Conservation (phyloP, 176 grass and related monocot genomes). For the Thalia dealbata region DNA sequence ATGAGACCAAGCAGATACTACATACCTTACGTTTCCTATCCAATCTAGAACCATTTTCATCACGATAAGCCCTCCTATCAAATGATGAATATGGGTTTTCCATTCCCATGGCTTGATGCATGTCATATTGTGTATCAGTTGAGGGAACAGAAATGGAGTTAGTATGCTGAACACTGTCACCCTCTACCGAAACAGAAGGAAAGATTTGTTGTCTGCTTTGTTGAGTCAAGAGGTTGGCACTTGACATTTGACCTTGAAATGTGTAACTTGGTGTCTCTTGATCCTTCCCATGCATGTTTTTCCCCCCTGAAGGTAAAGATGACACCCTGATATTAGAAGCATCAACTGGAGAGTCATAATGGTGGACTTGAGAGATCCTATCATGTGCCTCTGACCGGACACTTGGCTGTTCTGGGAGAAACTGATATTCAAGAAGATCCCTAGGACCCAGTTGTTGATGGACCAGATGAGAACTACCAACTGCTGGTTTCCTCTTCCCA, state of each 20-base stretch:
- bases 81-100: slow-evolving; percentile 41
- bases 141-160: slow-evolving; percentile 32
- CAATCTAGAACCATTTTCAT: slow-evolving; percentile 11
- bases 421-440: slow-evolving; percentile 70
- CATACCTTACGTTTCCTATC: slow-evolving; percentile 88
- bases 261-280: slow-evolving; percentile 39
- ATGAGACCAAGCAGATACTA: neutral
- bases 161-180: slow-evolving; percentile 36
- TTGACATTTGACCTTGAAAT: slow-evolving; percentile 51
- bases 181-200: slow-evolving; percentile 34
- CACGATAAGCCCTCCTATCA: slow-evolving; percentile 20
- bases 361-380: slow-evolving; percentile 33
- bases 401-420: slow-evolving; percentile 72
- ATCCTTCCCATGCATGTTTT: slow-evolving; percentile 45
- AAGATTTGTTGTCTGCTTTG: slow-evolving; percentile 33
- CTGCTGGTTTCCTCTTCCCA: slow-evolving; percentile 45
- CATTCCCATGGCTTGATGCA: slow-evolving; percentile 34
- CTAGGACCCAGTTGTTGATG: slow-evolving; percentile 39
- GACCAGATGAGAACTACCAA: slow-evolving; percentile 35
- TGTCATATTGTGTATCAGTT: slow-evolving; percentile 37
- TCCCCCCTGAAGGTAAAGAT: slow-evolving; percentile 39
- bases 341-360: slow-evolving; percentile 51
- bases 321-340: slow-evolving; percentile 28
- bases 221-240: slow-evolving; percentile 47
- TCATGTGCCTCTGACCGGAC: slow-evolving; percentile 40